A percentile compares a stretch with the other conserved stretches of the same genome.
These are phyloP conservation scores for Rubus parviflorus DNA, from an alignment of 306 rosid species.

Conservation along the genomic window DNA sequence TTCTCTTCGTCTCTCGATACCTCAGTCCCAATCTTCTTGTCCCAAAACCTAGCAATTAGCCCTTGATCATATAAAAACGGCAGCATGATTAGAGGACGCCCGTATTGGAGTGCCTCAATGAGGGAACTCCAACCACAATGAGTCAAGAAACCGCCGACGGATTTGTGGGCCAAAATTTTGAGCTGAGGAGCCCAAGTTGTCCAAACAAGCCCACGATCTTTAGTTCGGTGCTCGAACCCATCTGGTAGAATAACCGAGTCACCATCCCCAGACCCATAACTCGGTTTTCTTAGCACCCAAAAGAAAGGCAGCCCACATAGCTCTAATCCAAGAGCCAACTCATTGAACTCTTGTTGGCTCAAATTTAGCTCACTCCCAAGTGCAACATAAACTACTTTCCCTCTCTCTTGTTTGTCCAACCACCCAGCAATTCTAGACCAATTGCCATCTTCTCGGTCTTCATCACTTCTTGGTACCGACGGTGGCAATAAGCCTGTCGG, in stretches of 20 bases:
- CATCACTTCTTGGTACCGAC: too few relatives aligned
- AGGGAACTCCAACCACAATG: slow-evolving; percentile 60
- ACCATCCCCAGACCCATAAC: background rate
- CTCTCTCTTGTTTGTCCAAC: slow-evolving; percentile 20
- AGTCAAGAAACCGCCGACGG: slow-evolving; percentile 51
- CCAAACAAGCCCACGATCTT: slow-evolving; percentile 43
- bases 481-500: slow-evolving; percentile 36
- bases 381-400: slow-evolving; percentile 54
- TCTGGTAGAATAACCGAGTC: slow-evolving; percentile 40
- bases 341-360: slow-evolving; percentile 23
- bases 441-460: slow-evolving; percentile 4
- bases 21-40: slow-evolving; percentile 26
- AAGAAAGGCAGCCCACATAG: slow-evolving; percentile 49
- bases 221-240: slow-evolving; percentile 48
- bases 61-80: slow-evolving; percentile 27
- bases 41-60: slow-evolving; percentile 24
- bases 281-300: slow-evolving; percentile 48
- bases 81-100: slow-evolving; percentile 19
- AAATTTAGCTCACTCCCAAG: slow-evolving; percentile 44
- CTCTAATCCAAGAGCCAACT: slow-evolving; percentile 52
- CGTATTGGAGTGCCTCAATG: slow-evolving; percentile 28
- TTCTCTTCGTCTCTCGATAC: slow-evolving; percentile 33
- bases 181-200: slow-evolving; percentile 55
- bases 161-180: slow-evolving; percentile 49
- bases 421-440: slow-evolving; percentile 18